Percentiles rank a stretch among this genome's conserved stretches.
phyloP scores from a whole-genome alignment of 1,139 yeast species.

The Scheffersomyces segobiensis region DNA sequence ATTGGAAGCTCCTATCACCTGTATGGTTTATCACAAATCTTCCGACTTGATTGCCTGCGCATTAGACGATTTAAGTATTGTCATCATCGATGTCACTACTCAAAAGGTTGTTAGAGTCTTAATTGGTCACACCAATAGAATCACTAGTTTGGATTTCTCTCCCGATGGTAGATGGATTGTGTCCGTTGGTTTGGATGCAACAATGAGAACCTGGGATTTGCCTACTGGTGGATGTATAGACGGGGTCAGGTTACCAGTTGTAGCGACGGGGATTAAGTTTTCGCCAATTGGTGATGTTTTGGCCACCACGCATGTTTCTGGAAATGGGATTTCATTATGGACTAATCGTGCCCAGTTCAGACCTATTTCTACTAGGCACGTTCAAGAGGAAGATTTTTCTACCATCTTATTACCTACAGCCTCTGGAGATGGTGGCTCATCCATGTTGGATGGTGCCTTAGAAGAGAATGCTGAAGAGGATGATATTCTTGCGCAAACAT shows the following conservation, averaged over 20 bases:
- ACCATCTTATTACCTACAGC: conserved; percentile 66
- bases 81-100: conserved; percentile 79
- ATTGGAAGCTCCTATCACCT: conserved; percentile 76
- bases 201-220: conserved; percentile 95
- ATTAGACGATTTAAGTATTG: conserved; percentile 82
- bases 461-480: conserved; percentile 36
- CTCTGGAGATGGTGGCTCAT: conserved; percentile 81
- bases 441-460: conserved; percentile 77
- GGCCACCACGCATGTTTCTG: conserved; percentile 91
- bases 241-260: conserved; percentile 75
- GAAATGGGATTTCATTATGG: conserved; percentile 92
- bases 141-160: conserved; percentile 86
- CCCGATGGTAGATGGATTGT: conserved; percentile 97
- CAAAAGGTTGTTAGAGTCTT: conserved; percentile 82
- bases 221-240: conserved; percentile 98
- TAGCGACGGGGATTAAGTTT: conserved; percentile 77
- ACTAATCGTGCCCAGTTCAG: conserved; percentile 85
- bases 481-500: conserved; percentile 28
- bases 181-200: conserved; percentile 79
- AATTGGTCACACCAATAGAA: conserved; percentile 87
- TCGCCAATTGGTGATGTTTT: conserved; percentile 89
- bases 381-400: conserved; percentile 72
- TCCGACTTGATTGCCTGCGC: conserved; percentile 87
- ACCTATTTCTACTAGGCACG: conserved; percentile 69
- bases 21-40: conserved; percentile 72